Base-by-base conservation (phyloP, 208 protist genomes). In the Crithidia sp. region DNA sequence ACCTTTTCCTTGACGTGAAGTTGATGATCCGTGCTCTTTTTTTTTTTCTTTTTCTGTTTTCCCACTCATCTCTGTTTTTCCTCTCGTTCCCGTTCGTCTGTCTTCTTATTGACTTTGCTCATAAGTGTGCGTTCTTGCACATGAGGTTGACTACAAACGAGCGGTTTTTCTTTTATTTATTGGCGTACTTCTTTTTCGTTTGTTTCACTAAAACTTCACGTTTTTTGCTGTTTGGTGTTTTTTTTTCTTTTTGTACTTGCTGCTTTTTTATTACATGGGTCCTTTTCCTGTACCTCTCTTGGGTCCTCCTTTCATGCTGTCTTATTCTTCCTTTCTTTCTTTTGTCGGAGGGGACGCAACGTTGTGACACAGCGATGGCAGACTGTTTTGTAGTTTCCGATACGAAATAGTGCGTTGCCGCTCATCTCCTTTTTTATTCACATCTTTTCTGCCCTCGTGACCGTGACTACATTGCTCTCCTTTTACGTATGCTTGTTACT, bases 401-500 rank as follows among this genome's bases (percentile, higher is more conserved):
- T 28, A 28, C 28, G 28, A 28, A 28, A 28, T 1, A 28, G 28
- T 28, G 28, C 28, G 28, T 1, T 28, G 28, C 28, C 28, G 28
- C 0, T 28, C 28, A 1, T 12, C 17, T 43, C n/a, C 7, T 10
- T 7, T 13, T 36, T 36, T 45, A 43, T n/a, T 67, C 17, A 7
- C n/a, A 28, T 43, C 44, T 28, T 56, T 43, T 37, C 52, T 49
- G 19, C 4, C 36, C 28, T 28, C 28, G 28, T 28, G 28, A 28
- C 28, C 28, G 28, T 28, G 28, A 28, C 28, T 28, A 2, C 47
- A 28, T 5, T 62, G 16, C 12, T 59, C 55, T 36, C 57, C 54
- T 79, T 55, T 65, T 56, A 55, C 45, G 37, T 5, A 53, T 36
- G 6, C 17, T 4, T 13, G 39, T 59, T 59, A 19, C 39, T 40